Evolutionary conservation across 495 filamentous ascomycete genomes (phyloP).

Genomic region (Tuber brumale): DNA sequence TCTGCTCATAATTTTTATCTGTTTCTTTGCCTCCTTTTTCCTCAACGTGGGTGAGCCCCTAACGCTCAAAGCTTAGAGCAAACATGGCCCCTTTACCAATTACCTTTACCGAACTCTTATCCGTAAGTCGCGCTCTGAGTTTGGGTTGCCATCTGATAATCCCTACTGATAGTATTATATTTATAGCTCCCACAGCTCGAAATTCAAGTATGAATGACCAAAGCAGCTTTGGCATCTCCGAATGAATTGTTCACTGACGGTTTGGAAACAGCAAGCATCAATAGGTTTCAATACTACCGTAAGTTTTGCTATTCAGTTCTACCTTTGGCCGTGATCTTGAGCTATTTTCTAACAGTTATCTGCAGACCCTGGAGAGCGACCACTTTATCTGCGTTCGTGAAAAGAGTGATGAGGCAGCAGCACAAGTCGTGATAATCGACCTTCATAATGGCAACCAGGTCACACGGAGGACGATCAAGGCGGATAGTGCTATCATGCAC

Average conservation of each 20-base stretch:
- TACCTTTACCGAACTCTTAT: slow-evolving; percentile 92
- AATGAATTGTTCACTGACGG: slow-evolving; percentile 42
- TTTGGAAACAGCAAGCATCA: slow-evolving; percentile 57
- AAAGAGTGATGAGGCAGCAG: slow-evolving; percentile 69
- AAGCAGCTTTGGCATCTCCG: slow-evolving; percentile 20
- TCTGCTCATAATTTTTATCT: slow-evolving; percentile 45
- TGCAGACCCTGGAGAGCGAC: slow-evolving; percentile 93
- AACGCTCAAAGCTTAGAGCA: slow-evolving; percentile 31
- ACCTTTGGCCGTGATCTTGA: slow-evolving; percentile 9
- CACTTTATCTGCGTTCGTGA: slow-evolving; percentile 92
- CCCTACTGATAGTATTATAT: slow-evolving; percentile 23
- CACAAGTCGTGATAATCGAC: slow-evolving; percentile 94
- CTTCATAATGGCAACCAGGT: slow-evolving; percentile 92
- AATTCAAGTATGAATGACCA: slow-evolving; percentile 61
- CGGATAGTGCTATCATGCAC: slow-evolving; percentile 99
- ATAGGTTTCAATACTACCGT: slow-evolving; percentile 98
- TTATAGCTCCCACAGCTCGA: slow-evolving; percentile 66
- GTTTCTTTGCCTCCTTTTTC: slow-evolving; percentile 45
- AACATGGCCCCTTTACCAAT: slow-evolving; percentile 77
- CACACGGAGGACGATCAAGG: slow-evolving; percentile 91
- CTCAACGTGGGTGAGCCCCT: slow-evolving; percentile 30
- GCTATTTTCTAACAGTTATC: slow-evolving; percentile 29
- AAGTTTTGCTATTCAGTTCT: slow-evolving; percentile 45
- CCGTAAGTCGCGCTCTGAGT: slow-evolving; percentile 41
- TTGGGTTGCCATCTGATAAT: not conserved